phyloP scores from a whole-genome alignment of 495 filamentous ascomycete genomes.

The Hypoxylon rickii region DNA sequence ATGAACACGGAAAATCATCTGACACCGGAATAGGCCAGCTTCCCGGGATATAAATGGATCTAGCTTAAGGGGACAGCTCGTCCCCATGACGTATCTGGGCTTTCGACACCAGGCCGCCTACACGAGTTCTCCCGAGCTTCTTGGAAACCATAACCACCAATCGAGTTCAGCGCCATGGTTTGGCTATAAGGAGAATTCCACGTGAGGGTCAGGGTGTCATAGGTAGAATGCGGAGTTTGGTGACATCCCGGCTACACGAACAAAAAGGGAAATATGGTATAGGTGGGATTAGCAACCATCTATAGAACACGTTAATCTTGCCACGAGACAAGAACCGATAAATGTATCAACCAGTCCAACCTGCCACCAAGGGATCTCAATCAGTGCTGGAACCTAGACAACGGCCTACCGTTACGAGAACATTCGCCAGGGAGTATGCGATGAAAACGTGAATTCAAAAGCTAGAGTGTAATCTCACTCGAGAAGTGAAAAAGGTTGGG shows the following conservation, averaged over 20 bases:
- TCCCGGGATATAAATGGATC: neutral
- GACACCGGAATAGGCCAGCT: neutral
- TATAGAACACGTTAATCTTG: too few relatives aligned
- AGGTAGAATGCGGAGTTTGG: neutral
- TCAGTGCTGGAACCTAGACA: neutral
- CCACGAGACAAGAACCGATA: neutral
- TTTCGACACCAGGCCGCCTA: too few relatives aligned
- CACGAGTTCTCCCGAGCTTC: neutral
- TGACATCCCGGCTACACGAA: too few relatives aligned
- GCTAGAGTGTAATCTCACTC: neutral
- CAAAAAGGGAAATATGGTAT: too few relatives aligned
- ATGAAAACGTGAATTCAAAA: constrained; percentile 18
- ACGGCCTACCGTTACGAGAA: constrained; percentile 1
- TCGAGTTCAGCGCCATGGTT: neutral
- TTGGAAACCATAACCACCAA: constrained; percentile 4
- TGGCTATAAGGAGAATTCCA: neutral
- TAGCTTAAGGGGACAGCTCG: too few relatives aligned
- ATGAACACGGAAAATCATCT: constrained; percentile 4
- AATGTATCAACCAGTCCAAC: constrained; percentile 1
- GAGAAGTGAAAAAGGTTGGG: constrained; percentile 1
- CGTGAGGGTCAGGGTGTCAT: neutral
- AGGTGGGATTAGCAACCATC: too few relatives aligned
- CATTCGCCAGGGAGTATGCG: constrained; percentile 11
- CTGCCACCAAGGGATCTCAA: neutral
- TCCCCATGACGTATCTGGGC: neutral